Conservation (phyloP, 2,329 filamentous ascomycete species). For the Macrophomina pseudophaseolina region DNA sequence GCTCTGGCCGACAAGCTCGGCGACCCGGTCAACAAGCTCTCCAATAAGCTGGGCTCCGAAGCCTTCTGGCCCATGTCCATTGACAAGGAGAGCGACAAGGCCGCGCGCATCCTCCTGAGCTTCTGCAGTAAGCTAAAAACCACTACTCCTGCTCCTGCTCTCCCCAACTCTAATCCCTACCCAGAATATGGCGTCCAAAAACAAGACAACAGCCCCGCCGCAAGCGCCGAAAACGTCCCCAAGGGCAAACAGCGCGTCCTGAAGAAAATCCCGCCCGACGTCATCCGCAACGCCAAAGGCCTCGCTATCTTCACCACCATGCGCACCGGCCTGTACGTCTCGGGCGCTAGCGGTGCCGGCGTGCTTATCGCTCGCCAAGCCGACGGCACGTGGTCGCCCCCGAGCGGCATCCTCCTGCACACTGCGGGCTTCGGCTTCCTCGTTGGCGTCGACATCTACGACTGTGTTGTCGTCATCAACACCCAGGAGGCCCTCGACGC, state of each 20-base stretch:
- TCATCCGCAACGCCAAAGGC: constrained; percentile 87
- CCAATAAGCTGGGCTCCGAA: constrained; percentile 65
- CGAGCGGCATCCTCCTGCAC: constrained; percentile 87
- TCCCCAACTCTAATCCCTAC: constrained; percentile 26
- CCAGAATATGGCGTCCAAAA: constrained; percentile 71
- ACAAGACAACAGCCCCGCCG: constrained; percentile 53
- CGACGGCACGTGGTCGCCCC: constrained; percentile 89
- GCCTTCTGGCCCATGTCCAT: constrained; percentile 85
- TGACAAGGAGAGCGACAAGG: constrained; percentile 90
- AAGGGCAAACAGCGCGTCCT: constrained; percentile 40
- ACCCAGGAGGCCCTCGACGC: constrained; percentile 81
- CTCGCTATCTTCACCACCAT: constrained; percentile 95
- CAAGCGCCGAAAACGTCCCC: constrained; percentile 39
- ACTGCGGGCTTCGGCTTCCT: constrained; percentile 88
- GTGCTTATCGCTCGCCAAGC: constrained; percentile 82
- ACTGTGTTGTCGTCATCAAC: constrained; percentile 93
- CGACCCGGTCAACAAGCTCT: constrained; percentile 77
- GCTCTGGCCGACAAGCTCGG: constrained; percentile 70
- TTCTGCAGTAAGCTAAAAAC: constrained; percentile 74
- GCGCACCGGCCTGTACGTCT: constrained; percentile 90
- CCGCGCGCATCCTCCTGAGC: constrained; percentile 83
- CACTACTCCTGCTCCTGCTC: background rate
- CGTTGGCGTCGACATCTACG: constrained; percentile 91
- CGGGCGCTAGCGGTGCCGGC: constrained; percentile 87
- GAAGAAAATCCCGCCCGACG: constrained; percentile 38